A percentile compares a stretch with the other conserved stretches of the same genome.
phyloP scores from a whole-genome alignment of 768 basidiomycete species.

The Tricholoma bakamatsutake region DNA sequence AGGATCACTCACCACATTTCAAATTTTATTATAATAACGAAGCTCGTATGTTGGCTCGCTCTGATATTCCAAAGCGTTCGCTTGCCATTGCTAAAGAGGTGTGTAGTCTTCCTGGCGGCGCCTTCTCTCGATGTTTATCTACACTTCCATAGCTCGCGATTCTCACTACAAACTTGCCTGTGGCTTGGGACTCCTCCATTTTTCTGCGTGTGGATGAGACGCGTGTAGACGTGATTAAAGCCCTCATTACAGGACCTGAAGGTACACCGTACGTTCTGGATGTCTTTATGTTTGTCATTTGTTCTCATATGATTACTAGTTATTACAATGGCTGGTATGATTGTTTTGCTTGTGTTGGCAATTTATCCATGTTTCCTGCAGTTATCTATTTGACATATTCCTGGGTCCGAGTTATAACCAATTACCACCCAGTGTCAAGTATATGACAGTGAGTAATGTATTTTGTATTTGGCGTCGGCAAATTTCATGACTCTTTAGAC shows the following conservation, averaged over 20 bases:
- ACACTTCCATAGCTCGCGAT: slow-evolving; percentile 68
- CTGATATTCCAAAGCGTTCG: slow-evolving; percentile 86
- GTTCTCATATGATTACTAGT: slow-evolving; percentile 29
- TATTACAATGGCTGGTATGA: slow-evolving; percentile 88
- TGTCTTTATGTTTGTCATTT: background rate
- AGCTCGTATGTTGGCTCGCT: slow-evolving; percentile 75
- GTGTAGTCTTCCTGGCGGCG: slow-evolving; percentile 1
- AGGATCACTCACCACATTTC: slow-evolving; percentile 61
- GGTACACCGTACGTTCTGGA: slow-evolving; percentile 72
- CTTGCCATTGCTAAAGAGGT: slow-evolving; percentile 96
- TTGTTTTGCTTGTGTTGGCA: slow-evolving; percentile 4
- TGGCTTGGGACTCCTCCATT: slow-evolving; percentile 91
- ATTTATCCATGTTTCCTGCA: slow-evolving; percentile 2
- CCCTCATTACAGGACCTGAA: slow-evolving; percentile 88
- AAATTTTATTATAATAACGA: slow-evolving; percentile 82
- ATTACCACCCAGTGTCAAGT: slow-evolving; percentile 66
- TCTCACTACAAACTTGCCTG: slow-evolving; percentile 89
- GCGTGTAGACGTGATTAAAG: slow-evolving; percentile 88
- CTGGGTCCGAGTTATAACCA: slow-evolving; percentile 86
- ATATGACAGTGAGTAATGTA: slow-evolving; percentile 48
- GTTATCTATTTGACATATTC: slow-evolving; percentile 81
- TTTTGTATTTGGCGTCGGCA: background rate
- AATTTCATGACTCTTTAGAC: slow-evolving; percentile 43
- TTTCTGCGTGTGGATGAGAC: slow-evolving; percentile 91
- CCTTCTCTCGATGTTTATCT: background rate